Evolutionary conservation across 192 early-diverging fungal species (phyloP).

Genomic region (Funneliformis geosporum): DNA sequence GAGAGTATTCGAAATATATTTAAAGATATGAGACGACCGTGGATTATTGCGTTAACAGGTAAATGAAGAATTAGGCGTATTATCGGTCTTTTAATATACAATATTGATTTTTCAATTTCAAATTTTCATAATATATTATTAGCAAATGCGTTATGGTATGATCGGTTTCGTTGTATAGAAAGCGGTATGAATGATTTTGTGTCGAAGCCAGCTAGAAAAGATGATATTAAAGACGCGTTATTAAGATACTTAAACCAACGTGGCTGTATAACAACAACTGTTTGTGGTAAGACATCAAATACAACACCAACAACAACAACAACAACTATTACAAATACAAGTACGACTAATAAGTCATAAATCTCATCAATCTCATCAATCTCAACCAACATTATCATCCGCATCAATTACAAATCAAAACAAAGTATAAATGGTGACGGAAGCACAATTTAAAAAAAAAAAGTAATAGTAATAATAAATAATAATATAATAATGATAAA

Average conservation of each 20-base stretch:
- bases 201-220: constrained; percentile 50
- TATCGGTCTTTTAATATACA: not conserved
- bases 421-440: not conserved
- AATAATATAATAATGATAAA: too few relatives aligned
- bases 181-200: constrained; percentile 56
- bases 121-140: constrained; percentile 39
- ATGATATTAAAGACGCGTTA: constrained; percentile 40
- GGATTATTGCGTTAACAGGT: constrained; percentile 27
- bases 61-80: not conserved
- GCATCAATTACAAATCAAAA: not conserved
- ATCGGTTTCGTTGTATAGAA: constrained; percentile 42
- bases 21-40: constrained; percentile 34
- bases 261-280: not conserved
- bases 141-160: constrained; percentile 44
- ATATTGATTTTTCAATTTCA: not conserved
- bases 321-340: not conserved
- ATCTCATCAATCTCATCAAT: not conserved
- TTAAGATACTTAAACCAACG: constrained; percentile 5
- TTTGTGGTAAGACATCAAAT: not conserved
- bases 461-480: too few relatives aligned
- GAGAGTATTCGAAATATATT: constrained; percentile 35
- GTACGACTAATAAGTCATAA: not conserved
- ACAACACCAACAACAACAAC: not conserved
- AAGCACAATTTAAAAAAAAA: not conserved
- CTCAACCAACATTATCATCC: not conserved